Evolutionary conservation across 495 filamentous ascomycete genomes (phyloP), one percentile per base, ranked within the genome.

Genomic region (Astrothelium subdiscretum): DNA sequence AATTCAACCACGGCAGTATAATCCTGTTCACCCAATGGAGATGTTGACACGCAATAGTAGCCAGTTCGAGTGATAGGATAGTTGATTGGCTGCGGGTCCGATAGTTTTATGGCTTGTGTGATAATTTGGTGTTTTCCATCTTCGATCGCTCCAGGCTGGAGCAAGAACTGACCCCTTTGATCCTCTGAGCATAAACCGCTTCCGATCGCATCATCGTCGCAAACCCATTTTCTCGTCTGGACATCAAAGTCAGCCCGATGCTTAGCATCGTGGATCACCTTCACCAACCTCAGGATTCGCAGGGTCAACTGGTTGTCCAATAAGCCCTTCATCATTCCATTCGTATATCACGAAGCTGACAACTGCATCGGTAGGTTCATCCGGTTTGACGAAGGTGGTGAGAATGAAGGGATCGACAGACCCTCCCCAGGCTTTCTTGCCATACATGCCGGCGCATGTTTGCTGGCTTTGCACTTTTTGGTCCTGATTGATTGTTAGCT

Each of bases 391-490:
- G 68, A 96, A 96, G 71, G 87, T 92, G 65, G 87, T 83, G 63
- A 86, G 78, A 73, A 99, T 95, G 76, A 87, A 92, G 11, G 94
- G 95, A 64, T 97, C 89, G 59, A 89, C 80, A 32, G 81, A 83
- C 68, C 94, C 94, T 64, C 91, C 90, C 94, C 94, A 99, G 22
- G 87, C 76, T 67, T 85, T 89, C 70, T 81, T 86, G 73, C 86
- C 92, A 76, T 97, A 99, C 94, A 99, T 97, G 75, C 94, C 94
- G 71, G 89, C 86, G 77, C 94, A 99, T 86, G 87, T 82, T 76
- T 96, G 89, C 66, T 83, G 76, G 73, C 90, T 87, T 31, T 86
- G 80, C 40, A 89, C 83, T 66, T 86, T 84, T 71, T 94, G 80
- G 73, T 87, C 84, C 87, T 91, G 48, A 29, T 59, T 18, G 5